A percentile compares a stretch with the other conserved stretches of the same genome.
Conservation (phyloP, 176 grass and related monocot species). For the Cymbopogon citratus region DNA sequence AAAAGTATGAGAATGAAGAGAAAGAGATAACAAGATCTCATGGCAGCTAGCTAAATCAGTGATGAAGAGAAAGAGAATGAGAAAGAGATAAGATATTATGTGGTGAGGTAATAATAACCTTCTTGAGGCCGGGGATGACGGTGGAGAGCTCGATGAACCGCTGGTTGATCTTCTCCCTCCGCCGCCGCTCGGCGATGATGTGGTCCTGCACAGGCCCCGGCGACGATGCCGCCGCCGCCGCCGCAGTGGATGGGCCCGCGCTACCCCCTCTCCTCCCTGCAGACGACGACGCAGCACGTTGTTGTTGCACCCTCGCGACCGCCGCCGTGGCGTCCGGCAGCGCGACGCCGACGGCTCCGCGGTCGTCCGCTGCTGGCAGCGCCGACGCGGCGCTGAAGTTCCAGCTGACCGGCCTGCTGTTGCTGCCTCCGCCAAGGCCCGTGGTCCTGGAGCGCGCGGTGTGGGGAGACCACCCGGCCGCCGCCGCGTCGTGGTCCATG, state of each 20-base stretch:
- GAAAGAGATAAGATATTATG: background rate
- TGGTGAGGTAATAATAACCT: conserved; percentile 26
- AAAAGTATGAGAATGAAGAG: too few species aligned
- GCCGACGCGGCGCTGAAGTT: conserved; percentile 43
- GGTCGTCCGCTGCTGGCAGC: conserved; percentile 2
- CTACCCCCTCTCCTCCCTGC: conserved; percentile 14
- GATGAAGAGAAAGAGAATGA: background rate
- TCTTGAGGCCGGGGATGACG: conserved; percentile 73
- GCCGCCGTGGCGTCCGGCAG: background rate
- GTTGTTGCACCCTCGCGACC: background rate
- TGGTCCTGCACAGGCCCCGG: conserved; percentile 55
- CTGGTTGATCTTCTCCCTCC: conserved; percentile 83
- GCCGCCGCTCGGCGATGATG: conserved; percentile 65
- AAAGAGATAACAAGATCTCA: background rate
- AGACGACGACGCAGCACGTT: background rate
- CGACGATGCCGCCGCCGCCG: background rate
- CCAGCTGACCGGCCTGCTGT: conserved; percentile 38
- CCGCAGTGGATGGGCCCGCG: background rate
- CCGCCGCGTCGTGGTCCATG: conserved; percentile 20
- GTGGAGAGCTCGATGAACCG: conserved; percentile 70
- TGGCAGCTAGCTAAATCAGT: background rate
- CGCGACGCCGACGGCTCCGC: background rate
- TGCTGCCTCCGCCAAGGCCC: background rate
- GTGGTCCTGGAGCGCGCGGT: conserved; percentile 12
- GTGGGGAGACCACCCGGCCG: conserved; percentile 24